Conservation (phyloP, 495 filamentous ascomycete genomes). For the Annulohypoxylon stygium region DNA sequence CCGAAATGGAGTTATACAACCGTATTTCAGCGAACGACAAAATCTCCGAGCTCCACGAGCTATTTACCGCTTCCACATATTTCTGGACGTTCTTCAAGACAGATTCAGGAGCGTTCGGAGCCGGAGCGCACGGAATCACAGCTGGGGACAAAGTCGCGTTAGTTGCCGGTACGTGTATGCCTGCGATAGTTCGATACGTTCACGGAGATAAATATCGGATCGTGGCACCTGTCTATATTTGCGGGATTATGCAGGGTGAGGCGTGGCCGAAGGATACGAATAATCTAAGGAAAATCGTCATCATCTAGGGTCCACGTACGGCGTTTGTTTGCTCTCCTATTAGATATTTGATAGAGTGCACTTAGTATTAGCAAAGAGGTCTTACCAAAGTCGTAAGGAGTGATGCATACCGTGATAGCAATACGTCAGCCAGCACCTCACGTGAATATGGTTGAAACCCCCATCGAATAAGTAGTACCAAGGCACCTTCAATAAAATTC, state of each 20-base stretch:
- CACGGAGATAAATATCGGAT: slow-evolving; percentile 4
- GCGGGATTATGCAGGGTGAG: slow-evolving; percentile 13
- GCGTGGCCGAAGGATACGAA: background rate
- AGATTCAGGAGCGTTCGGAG: background rate
- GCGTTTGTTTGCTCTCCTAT: too few relatives aligned
- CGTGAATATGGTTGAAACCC: background rate
- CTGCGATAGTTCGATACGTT: slow-evolving; percentile 15
- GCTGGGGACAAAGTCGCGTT: slow-evolving; percentile 5
- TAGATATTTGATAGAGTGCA: too few relatives aligned
- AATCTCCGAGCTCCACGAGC: slow-evolving; percentile 5
- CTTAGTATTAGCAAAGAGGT: background rate
- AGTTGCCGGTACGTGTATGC: background rate
- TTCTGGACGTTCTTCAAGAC: slow-evolving; percentile 17
- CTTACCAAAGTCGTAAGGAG: background rate
- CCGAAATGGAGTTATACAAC: slow-evolving; percentile 3
- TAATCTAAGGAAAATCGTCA: background rate
- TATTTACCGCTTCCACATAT: background rate
- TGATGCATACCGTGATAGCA: background rate
- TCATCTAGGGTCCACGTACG: background rate
- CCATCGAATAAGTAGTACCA: background rate
- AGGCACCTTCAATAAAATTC: background rate
- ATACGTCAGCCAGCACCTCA: background rate
- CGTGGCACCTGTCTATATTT: slow-evolving; percentile 6
- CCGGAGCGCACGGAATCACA: background rate
- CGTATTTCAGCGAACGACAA: slow-evolving; percentile 7